Evolutionary conservation across 225 moss, liverwort and hornwort species (phyloP), one percentile per base, ranked within the genome.

Genomic region (Polytrichum commune): DNA sequence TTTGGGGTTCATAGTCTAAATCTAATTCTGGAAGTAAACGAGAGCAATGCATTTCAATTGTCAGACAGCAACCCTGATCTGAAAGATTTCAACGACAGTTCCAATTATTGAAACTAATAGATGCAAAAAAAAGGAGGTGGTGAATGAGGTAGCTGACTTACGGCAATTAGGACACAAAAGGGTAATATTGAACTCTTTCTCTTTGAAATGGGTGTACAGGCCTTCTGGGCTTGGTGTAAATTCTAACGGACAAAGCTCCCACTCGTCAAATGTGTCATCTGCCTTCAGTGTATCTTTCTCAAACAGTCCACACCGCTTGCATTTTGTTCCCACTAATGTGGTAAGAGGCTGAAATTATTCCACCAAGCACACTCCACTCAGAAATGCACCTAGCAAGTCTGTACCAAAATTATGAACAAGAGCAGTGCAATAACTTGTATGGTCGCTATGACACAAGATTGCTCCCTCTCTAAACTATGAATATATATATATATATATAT

Each of bases 291-390:
- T 79, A 66, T 98, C 95, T 80, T 87, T 73, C 78, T 95, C 98
- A 68, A 85, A 98, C 27, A 98, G 29, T 68, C 98, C 95, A 77
- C 98, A 98, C 29, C 95, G 91, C 84, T 95, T 95, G 82, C 98
- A 98, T 69, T 95, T 95, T 60, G 82, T 69, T 55, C 89, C 98
- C 53, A 80, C 57, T 60, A 98, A 81, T 64, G 82, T 83, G 68
- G 95, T 95, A 71, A 98, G 80, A 20, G 98, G 98, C 98, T 97
- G 88, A 55, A 78, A 72, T 70, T 38, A 83, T 28, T 32, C 58
- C 58, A 58, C 22, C 58, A 20, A 58, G 8, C 24, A 24, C 24
- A 58, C 24, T 20, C 46, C 46, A 16, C 46, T 46, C 35, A 60
- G 9, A 27, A 54, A 30, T 74, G 18, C 20, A 18, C 24, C 22